phyloP scores from a whole-genome alignment of 768 basidiomycete species.

The Termitomyces sp. region DNA sequence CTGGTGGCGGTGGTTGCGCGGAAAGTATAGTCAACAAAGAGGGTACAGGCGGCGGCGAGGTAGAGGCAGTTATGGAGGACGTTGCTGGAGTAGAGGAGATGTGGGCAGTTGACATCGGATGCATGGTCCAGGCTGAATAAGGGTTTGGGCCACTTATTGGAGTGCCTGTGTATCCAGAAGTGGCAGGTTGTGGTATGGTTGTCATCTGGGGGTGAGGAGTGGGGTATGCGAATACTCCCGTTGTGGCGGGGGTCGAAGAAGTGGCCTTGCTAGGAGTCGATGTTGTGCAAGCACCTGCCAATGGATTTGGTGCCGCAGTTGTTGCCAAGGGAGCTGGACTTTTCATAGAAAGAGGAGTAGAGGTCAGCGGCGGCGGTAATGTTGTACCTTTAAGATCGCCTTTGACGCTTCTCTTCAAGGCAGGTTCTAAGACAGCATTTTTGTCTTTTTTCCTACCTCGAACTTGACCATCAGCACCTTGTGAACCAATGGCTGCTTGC shows the following conservation, averaged over 20 bases:
- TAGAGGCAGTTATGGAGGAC: conserved; percentile 21
- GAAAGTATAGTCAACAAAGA: conserved; percentile 13
- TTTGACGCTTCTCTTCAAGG: conserved; percentile 66
- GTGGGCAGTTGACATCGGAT: conserved; percentile 17
- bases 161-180: conserved; percentile 22
- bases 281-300: conserved; percentile 17
- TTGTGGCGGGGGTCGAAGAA: conserved; percentile 24
- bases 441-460: conserved; percentile 58
- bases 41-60: conserved; percentile 20
- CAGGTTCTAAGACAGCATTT: conserved; percentile 45
- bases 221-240: conserved; percentile 37
- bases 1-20: conserved; percentile 9
- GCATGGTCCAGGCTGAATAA: conserved; percentile 33
- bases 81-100: conserved; percentile 12
- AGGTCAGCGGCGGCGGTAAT: conserved; percentile 66
- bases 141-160: conserved; percentile 28
- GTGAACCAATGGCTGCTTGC: conserved; percentile 22
- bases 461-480: conserved; percentile 22
- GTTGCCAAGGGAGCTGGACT: conserved; percentile 17
- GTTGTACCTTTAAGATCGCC: conserved; percentile 52
- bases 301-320: conserved; percentile 16
- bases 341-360: conserved; percentile 53
- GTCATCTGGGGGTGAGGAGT: conserved; percentile 20
- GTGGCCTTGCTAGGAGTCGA: conserved; percentile 15
- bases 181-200: conserved; percentile 17